phyloP scores from a whole-genome alignment of 2,329 filamentous ascomycete species.

The Alternaria sp. region DNA sequence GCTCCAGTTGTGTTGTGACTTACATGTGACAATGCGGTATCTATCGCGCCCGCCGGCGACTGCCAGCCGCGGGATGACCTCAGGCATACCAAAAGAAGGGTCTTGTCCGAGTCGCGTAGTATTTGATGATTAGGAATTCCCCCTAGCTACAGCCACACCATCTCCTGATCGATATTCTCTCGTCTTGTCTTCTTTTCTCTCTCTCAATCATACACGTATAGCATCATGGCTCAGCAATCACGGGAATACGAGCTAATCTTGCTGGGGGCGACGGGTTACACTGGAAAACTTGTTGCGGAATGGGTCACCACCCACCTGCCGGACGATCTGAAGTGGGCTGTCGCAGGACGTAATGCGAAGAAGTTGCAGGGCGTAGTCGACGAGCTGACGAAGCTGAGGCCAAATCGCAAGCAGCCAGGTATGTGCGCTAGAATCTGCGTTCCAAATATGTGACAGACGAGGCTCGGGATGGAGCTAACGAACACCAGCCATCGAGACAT shows the following conservation, averaged over 20 bases:
- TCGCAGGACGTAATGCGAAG: slow-evolving; percentile 80
- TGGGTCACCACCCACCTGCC: slow-evolving; percentile 76
- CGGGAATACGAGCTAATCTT: slow-evolving; percentile 72
- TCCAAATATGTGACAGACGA: background rate
- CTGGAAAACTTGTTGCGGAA: slow-evolving; percentile 78
- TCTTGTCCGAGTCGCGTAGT: slow-evolving; percentile 27
- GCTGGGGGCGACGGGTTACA: slow-evolving; percentile 81
- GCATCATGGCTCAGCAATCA: slow-evolving; percentile 37
- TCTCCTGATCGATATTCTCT: background rate
- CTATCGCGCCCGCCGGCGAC: slow-evolving; percentile 14
- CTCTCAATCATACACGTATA: slow-evolving; percentile 5
- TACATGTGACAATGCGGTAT: slow-evolving; percentile 3
- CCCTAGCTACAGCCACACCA: slow-evolving; percentile 12
- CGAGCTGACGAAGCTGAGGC: slow-evolving; percentile 71
- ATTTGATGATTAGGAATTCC: slow-evolving; percentile 24
- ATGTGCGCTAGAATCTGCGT: slow-evolving; percentile 28
- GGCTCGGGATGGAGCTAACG: slow-evolving; percentile 7
- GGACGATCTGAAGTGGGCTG: slow-evolving; percentile 83
- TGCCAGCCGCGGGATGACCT: slow-evolving; percentile 32
- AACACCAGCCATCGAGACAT: slow-evolving; percentile 51
- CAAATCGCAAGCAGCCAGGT: slow-evolving; percentile 77
- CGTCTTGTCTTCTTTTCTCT: slow-evolving; percentile 12
- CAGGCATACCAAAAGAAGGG: slow-evolving; percentile 31
- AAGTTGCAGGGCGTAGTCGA: slow-evolving; percentile 77
- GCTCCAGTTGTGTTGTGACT: background rate